Percentiles rank a stretch among this genome's conserved stretches.
Conservation (phyloP, 768 basidiomycete genomes). For the Clavaria fumosa region DNA sequence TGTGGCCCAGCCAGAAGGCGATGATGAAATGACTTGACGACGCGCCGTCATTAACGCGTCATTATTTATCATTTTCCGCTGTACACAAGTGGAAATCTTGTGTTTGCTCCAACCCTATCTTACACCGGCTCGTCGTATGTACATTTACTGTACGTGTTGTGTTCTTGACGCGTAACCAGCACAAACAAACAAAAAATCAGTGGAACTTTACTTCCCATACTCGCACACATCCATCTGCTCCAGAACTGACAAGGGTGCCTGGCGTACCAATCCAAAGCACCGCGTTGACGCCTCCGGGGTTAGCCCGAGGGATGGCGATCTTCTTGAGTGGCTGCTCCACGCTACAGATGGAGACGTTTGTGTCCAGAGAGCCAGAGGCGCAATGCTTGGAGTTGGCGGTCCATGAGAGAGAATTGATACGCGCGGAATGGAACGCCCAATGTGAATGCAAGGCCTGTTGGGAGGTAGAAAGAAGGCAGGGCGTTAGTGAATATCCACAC, state of each 20-base stretch:
- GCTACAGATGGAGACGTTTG: constrained; percentile 81
- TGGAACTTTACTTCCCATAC: constrained; percentile 51
- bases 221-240: constrained; percentile 71
- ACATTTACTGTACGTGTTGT: too few relatives aligned
- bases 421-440: constrained; percentile 80
- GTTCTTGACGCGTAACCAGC: too few relatives aligned
- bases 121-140: too few relatives aligned
- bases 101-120: constrained; percentile 1
- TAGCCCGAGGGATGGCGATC: constrained; percentile 73
- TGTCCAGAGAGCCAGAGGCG: constrained; percentile 86
- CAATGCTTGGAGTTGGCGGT: constrained; percentile 58
- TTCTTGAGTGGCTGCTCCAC: constrained; percentile 55
- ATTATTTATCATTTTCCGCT: too few relatives aligned
- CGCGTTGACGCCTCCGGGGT: constrained; percentile 68
- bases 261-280: constrained; percentile 58
- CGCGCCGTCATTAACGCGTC: too few relatives aligned
- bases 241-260: constrained; percentile 51
- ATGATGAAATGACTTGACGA: constrained; percentile 40
- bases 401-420: constrained; percentile 68
- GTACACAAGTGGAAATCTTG: background rate
- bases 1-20: constrained; percentile 16
- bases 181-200: too few relatives aligned
- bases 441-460: constrained; percentile 48
- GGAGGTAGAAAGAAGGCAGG: constrained; percentile 1
- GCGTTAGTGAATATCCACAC: background rate